phyloP scores from a whole-genome alignment of 202 grass and related monocot genomes.

The Carex sylvatica region DNA sequence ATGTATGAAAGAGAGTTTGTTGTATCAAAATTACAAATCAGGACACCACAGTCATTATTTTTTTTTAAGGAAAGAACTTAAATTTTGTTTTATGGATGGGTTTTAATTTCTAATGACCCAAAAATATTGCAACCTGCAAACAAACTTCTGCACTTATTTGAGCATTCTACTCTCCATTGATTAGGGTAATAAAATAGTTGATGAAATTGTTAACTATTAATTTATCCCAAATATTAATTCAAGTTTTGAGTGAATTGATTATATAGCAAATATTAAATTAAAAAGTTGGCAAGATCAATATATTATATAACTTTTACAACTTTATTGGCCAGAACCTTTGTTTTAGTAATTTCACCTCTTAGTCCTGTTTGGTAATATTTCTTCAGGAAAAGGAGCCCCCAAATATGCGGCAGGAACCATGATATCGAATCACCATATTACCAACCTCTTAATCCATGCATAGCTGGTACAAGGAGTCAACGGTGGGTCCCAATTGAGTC shows the following conservation, averaged over 20 bases:
- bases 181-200: not conserved
- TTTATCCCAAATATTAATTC: not conserved
- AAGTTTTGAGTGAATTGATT: not conserved
- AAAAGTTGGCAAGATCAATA: conserved; percentile 1
- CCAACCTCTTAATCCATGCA: conserved; percentile 77
- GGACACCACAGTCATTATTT: not conserved
- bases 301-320: not conserved
- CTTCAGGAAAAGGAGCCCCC: conserved; percentile 76
- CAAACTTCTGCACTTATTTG: not conserved
- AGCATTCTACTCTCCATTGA: not conserved
- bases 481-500: conserved; percentile 87
- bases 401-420: conserved; percentile 60
- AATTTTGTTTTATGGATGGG: not conserved
- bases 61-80: not conserved
- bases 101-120: not conserved
- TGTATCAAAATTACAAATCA: not conserved
- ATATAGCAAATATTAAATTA: not conserved
- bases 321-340: not conserved
- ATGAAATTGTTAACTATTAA: not conserved
- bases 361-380: conserved; percentile 19
- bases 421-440: conserved; percentile 89
- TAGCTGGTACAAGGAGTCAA: conserved; percentile 84
- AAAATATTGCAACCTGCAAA: not conserved
- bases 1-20: not conserved
- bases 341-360: not conserved